These are phyloP conservation scores for Camellia sinensis DNA, from an alignment of 148 eudicot genomes.

Conservation along the genomic window DNA sequence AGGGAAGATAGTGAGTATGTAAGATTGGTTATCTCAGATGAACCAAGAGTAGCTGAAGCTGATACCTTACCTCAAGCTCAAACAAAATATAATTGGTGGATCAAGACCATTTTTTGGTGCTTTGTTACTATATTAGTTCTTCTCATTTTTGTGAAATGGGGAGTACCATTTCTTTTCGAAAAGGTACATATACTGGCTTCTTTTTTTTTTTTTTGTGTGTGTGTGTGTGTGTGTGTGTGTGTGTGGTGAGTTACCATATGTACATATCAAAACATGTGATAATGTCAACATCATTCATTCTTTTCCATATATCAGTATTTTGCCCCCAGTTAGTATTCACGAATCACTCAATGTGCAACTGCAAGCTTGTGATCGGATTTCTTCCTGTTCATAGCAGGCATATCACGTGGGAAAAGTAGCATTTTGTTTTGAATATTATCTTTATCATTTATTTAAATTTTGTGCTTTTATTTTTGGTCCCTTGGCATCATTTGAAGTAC, in stretches of 20 bases:
- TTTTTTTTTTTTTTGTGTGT: background rate
- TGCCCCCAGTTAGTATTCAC: background rate
- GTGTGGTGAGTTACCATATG: background rate
- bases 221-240: background rate
- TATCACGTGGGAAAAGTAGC: background rate
- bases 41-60: slow-evolving; percentile 38
- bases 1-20: slow-evolving; percentile 78
- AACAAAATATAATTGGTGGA: slow-evolving; percentile 61
- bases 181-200: slow-evolving; percentile 46
- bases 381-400: too few species aligned
- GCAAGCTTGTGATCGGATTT: background rate
- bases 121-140: slow-evolving; percentile 29
- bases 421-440: background rate
- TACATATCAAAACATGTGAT: background rate
- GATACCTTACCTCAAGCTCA: slow-evolving; percentile 29
- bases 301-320: background rate
- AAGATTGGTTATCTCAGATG: slow-evolving; percentile 57
- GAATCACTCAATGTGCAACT: background rate
- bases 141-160: slow-evolving; percentile 67
- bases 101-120: slow-evolving; percentile 54
- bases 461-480: background rate
- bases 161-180: slow-evolving; percentile 79
- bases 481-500: background rate
- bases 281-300: background rate
- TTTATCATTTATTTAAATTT: too few species aligned